These are phyloP conservation scores for Tolypocladium sp. DNA, from an alignment of 2,329 filamentous ascomycete genomes.

Conservation along the genomic window DNA sequence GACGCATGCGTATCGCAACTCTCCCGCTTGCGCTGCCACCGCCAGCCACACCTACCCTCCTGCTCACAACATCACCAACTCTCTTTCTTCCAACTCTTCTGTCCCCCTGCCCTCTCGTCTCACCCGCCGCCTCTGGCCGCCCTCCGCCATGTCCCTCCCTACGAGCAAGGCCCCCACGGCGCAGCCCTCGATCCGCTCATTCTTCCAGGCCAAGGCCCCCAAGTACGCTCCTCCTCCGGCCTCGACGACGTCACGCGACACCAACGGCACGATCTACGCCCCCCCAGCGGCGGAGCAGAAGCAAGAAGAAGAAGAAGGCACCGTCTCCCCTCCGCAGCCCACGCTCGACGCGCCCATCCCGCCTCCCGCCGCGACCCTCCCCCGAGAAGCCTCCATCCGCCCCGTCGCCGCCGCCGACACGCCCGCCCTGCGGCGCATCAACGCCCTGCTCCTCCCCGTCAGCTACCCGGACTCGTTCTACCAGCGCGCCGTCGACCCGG, in stretches of 20 bases:
- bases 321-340: slow-evolving; percentile 13
- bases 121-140: neutral
- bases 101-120: neutral
- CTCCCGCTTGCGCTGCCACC: neutral
- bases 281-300: slow-evolving; percentile 10
- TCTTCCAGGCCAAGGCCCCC: slow-evolving; percentile 43
- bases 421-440: slow-evolving; percentile 52
- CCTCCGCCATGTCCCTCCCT: slow-evolving; percentile 28
- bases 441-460: slow-evolving; percentile 54
- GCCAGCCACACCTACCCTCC: neutral
- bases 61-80: no score
- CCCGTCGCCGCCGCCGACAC: slow-evolving; percentile 42
- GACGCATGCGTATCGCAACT: neutral
- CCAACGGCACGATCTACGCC: slow-evolving; percentile 13
- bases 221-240: slow-evolving; percentile 23
- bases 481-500: slow-evolving; percentile 39
- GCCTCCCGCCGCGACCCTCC: slow-evolving; percentile 22
- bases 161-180: slow-evolving; percentile 23
- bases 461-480: slow-evolving; percentile 58
- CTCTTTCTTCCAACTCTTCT: neutral
- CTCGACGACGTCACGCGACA: slow-evolving; percentile 18
- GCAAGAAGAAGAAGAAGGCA: neutral
- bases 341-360: slow-evolving; percentile 5
- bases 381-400: slow-evolving; percentile 43
- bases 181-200: slow-evolving; percentile 53